Percentiles rank a stretch among this genome's conserved stretches.
Evolutionary conservation across 139 green algal species (phyloP).

Genomic region (Zygnema circumcarinatum): DNA sequence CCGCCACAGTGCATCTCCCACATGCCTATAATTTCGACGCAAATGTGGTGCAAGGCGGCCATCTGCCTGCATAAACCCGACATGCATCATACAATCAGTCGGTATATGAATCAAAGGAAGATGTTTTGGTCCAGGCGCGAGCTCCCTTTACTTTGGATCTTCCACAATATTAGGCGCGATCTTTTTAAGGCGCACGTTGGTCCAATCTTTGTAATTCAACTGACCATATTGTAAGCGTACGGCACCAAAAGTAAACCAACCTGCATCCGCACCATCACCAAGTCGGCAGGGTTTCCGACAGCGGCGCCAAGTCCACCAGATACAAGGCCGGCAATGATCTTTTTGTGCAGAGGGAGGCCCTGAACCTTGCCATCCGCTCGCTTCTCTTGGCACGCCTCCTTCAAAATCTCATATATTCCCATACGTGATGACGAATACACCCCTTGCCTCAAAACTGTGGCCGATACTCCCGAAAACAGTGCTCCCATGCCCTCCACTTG

Average conservation of each 20-base stretch:
- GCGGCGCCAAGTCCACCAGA: conserved; percentile 92
- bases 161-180: no score
- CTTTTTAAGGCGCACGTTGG: no score
- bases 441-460: conserved; percentile 93
- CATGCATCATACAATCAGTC: background rate
- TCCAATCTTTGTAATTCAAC: no score
- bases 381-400: conserved; percentile 19
- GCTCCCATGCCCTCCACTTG: conserved; percentile 24
- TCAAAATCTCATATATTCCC: conserved; percentile 65
- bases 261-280: conserved; percentile 95
- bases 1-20: conserved; percentile 35
- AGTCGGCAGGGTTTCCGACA: conserved; percentile 93
- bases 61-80: conserved; percentile 54
- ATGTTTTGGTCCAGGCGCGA: background rate
- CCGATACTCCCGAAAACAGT: conserved; percentile 78
- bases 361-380: background rate
- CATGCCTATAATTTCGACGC: conserved; percentile 61
- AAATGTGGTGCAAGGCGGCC: conserved; percentile 49
- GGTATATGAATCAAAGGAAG: background rate
- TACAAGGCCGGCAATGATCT: conserved; percentile 73
- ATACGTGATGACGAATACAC: conserved; percentile 95
- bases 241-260: no score
- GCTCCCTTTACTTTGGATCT: background rate
- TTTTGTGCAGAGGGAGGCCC: conserved; percentile 54
- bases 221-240: no score